Conservation (phyloP, 345 rosid species). For the Salix purpurea region DNA sequence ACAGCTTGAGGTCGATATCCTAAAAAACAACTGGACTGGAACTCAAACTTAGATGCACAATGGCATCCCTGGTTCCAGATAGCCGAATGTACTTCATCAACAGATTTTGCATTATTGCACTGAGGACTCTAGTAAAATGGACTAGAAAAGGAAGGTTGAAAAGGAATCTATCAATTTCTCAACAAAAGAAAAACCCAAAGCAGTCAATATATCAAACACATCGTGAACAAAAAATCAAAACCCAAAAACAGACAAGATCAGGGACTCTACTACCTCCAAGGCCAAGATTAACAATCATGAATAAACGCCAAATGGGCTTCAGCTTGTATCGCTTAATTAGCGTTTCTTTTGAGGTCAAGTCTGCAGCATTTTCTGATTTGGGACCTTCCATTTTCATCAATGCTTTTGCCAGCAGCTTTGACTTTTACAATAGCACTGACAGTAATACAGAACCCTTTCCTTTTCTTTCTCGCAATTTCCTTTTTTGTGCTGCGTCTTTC, state of each 20-base stretch:
- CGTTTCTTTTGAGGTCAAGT: slow-evolving; percentile 25
- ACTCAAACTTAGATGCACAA: too few species aligned
- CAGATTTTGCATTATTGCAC: too few species aligned
- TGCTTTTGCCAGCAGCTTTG: not conserved
- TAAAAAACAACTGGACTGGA: too few species aligned
- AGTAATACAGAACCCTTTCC: too few species aligned
- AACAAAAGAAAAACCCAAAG: not conserved
- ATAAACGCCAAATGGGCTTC: slow-evolving; percentile 48
- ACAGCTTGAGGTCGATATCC: too few species aligned
- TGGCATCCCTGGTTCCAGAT: too few species aligned
- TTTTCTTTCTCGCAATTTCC: not conserved
- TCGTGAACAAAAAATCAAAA: slow-evolving; percentile 3
- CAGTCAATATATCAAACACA: slow-evolving; percentile 42
- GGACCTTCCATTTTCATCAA: slow-evolving; percentile 35
- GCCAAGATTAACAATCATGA: slow-evolving; percentile 65
- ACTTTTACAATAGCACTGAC: too few species aligned
- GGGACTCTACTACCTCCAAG: slow-evolving; percentile 58
- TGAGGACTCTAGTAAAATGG: not conserved
- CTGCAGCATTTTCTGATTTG: slow-evolving; percentile 20
- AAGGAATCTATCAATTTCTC: not conserved
- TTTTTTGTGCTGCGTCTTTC: not conserved
- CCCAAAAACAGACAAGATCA: not conserved
- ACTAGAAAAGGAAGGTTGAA: not conserved
- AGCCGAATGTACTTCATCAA: too few species aligned
- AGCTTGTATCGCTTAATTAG: slow-evolving; percentile 31